A percentile compares a stretch with the other conserved stretches of the same genome.
These are phyloP conservation scores for Sequoia sempervirens DNA, from an alignment of 75 land plant genomes.

Conservation along the genomic window DNA sequence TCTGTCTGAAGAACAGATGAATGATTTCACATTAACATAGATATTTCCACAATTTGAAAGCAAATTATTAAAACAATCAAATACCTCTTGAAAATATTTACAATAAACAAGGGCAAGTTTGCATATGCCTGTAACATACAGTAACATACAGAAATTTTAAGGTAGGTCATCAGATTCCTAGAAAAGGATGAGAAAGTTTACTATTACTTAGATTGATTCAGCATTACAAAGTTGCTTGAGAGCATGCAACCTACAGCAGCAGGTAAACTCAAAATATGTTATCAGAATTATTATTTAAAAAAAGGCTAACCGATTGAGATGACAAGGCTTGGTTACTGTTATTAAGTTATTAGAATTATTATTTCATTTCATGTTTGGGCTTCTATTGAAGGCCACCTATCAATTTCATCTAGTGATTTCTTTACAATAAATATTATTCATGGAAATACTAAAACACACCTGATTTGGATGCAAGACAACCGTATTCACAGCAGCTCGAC, in stretches of 20 bases:
- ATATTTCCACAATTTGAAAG: not conserved
- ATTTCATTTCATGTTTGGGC: not conserved
- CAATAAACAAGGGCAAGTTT: not conserved
- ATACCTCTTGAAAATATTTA: not conserved
- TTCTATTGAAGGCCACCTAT: not conserved
- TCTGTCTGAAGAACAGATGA: conserved; percentile 62
- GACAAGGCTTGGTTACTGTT: not conserved
- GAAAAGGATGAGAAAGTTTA: not conserved
- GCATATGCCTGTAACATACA: not conserved
- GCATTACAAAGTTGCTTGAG: not conserved
- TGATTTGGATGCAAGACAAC: conserved; percentile 99
- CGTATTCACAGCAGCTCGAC: conserved; percentile 97
- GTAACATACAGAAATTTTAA: not conserved
- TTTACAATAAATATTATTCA: not conserved
- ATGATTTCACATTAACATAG: not conserved
- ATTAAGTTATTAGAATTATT: not conserved
- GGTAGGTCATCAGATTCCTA: not conserved
- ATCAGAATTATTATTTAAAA: not conserved
- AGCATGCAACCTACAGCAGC: not conserved
- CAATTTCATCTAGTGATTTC: not conserved
- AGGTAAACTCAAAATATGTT: not conserved
- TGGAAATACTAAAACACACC: conserved; percentile 27
- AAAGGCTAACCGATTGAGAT: not conserved
- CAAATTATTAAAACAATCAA: not conserved
- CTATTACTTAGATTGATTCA: not conserved